Conservation (phyloP, 352 stramenopile species). For the Peronospora tabacina region DNA sequence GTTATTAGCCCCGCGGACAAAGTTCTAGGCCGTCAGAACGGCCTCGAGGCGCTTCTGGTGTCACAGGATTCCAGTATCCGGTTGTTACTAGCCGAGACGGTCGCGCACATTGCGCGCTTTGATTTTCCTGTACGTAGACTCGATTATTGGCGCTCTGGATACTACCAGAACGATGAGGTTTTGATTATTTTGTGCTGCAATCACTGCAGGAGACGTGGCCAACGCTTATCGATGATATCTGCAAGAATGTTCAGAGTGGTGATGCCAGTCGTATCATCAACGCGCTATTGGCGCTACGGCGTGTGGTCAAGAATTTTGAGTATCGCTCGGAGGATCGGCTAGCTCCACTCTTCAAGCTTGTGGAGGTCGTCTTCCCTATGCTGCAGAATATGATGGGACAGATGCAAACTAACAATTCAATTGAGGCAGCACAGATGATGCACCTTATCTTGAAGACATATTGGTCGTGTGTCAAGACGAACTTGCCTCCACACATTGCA, state of each 20-base stretch:
- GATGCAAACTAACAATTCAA: conserved; percentile 68
- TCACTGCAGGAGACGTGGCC: conserved; percentile 79
- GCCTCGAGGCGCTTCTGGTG: conserved; percentile 55
- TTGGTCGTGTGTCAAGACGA: conserved; percentile 95
- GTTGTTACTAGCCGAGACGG: conserved; percentile 88
- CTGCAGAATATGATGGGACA: conserved; percentile 88
- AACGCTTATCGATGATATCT: conserved; percentile 83
- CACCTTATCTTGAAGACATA: conserved; percentile 97
- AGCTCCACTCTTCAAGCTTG: conserved; percentile 88
- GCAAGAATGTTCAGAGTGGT: conserved; percentile 85
- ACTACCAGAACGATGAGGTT: neutral
- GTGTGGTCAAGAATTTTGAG: conserved; percentile 97
- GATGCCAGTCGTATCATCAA: conserved; percentile 83
- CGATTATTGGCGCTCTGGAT: neutral
- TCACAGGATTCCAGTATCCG: conserved; percentile 37
- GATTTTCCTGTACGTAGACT: conserved; percentile 86
- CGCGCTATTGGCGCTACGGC: conserved; percentile 91
- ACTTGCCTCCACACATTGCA: conserved; percentile 79
- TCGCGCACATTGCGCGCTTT: conserved; percentile 91
- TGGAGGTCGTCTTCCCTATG: conserved; percentile 89
- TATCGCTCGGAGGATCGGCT: conserved; percentile 92
- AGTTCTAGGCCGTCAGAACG: conserved; percentile 55
- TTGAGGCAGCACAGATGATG: conserved; percentile 92
- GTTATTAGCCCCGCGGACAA: conserved; percentile 65
- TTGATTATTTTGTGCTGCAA: neutral